phyloP scores from a whole-genome alignment of 208 protist species.

The Trypanosoma boissoni region DNA sequence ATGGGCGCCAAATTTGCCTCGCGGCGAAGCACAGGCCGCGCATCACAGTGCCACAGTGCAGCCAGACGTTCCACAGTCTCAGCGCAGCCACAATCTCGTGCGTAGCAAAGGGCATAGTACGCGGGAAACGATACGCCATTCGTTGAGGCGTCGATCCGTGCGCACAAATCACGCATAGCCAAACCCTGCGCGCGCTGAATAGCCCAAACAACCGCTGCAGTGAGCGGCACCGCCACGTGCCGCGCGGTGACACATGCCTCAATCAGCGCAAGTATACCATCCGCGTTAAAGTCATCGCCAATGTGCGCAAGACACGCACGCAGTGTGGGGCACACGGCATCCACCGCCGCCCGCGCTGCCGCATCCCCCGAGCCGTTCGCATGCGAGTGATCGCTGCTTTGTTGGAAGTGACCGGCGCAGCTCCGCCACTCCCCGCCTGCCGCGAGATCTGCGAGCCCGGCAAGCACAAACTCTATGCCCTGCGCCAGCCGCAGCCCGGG shows the following conservation, averaged over 20 bases:
- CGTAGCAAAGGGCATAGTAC: conserved; percentile 77
- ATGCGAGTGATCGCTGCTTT: no score
- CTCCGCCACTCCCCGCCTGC: no score
- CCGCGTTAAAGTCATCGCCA: conserved; percentile 83
- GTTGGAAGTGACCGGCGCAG: no score
- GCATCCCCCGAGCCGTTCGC: conserved; percentile 21
- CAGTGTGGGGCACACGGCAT: conserved; percentile 53
- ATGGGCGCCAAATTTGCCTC: conserved; percentile 35
- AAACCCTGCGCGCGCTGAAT: conserved; percentile 31
- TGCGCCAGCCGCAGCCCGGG: conserved; percentile 61
- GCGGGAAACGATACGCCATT: conserved; percentile 61
- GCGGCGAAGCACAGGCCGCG: conserved; percentile 38
- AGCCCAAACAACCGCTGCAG: conserved; percentile 32
- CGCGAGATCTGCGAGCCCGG: conserved; percentile 71
- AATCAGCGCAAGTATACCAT: conserved; percentile 68
- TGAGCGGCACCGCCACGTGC: conserved; percentile 41
- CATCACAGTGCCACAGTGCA: conserved; percentile 60
- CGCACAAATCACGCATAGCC: conserved; percentile 57
- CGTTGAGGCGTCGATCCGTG: conserved; percentile 50
- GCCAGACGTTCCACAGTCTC: conserved; percentile 66
- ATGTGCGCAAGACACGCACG: conserved; percentile 46
- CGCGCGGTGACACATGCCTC: conserved; percentile 51
- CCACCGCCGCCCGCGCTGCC: conserved; percentile 45
- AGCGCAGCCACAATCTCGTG: conserved; percentile 39
- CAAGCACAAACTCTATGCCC: conserved; percentile 64